phyloP scores from a whole-genome alignment of 768 basidiomycete species.

The Russula emetica region DNA sequence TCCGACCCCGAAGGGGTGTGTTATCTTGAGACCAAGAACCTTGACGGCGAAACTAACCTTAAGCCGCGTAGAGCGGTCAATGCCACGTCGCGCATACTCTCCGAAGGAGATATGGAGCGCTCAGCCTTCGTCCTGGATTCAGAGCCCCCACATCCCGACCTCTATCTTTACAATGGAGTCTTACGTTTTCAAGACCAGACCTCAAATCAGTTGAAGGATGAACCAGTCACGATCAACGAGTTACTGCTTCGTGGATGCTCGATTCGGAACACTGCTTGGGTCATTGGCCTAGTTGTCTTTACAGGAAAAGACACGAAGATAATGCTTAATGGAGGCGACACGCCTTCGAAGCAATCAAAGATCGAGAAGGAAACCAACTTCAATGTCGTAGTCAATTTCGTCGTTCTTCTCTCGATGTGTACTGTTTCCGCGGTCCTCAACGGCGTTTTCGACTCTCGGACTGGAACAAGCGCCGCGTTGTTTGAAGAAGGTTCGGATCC shows the following conservation, averaged over 20 bases:
- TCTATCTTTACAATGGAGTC: conserved; percentile 87
- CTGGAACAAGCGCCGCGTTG: conserved; percentile 60
- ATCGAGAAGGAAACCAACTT: conserved; percentile 99
- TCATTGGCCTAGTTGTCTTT: conserved; percentile 90
- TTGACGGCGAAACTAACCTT: conserved; percentile 96
- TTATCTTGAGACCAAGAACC: conserved; percentile 96
- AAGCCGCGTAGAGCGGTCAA: conserved; percentile 77
- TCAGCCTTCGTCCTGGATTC: conserved; percentile 86
- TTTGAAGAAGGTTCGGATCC: conserved; percentile 69
- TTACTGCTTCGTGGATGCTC: conserved; percentile 87
- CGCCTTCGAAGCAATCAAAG: conserved; percentile 94
- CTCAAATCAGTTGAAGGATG: conserved; percentile 51
- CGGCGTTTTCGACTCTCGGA: conserved; percentile 60
- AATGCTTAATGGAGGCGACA: conserved; percentile 87
- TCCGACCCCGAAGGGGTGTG: conserved; percentile 90
- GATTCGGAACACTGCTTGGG: conserved; percentile 86
- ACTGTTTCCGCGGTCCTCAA: conserved; percentile 67
- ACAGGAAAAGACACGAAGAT: conserved; percentile 93
- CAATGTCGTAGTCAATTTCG: conserved; percentile 94
- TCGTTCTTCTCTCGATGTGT: conserved; percentile 73
- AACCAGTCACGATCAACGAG: conserved; percentile 85
- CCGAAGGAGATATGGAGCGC: conserved; percentile 88
- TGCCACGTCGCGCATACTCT: conserved; percentile 68
- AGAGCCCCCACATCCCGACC: conserved; percentile 89
- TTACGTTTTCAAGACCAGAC: conserved; percentile 62